Base-by-base conservation (phyloP, 2,329 filamentous ascomycete genomes). In the Didymosphaeria variabile region DNA sequence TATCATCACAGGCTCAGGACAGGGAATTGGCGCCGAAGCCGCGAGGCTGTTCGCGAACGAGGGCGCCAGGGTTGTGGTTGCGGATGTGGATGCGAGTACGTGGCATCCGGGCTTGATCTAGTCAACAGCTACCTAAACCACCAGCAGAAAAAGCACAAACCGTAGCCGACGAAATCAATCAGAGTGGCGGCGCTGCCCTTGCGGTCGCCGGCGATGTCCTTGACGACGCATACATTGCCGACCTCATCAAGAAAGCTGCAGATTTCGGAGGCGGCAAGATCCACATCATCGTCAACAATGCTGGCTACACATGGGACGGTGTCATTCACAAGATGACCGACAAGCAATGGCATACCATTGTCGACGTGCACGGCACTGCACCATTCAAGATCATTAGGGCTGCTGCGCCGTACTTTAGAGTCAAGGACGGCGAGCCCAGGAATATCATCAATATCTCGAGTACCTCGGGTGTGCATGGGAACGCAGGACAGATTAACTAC, bases 261-360 rank as follows among this genome's bases (percentile, higher is more conserved):
- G 90, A 89, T 51, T 96, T 97, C 74, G 93, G 93, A 60, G 83
- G 86, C 66, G 93, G 92, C 72, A 96, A 96, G 83, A 93, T 97
- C 64, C 91, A 97, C 78, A 91, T 95, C 75, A 90, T 97, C 59
- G 91, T 97, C 61, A 96, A 97, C 80, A 97, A 97, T 77, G 93
- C 93, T 0, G 93, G 92, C 45, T 96, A 92, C 80, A 97, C 93
- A 0, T 97, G 93, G 92, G 93, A 97, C 77, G 93, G 90, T 7
- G 92, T 96, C 42, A 93, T 96, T 67, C 92, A 96, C 84, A 96
- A 95, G 85, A 94, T 93, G 84, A 91, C 89, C 17, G 92, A 96
- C 83, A 92, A 92, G 82, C 92, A 96, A 84, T 96, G 92, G 92
- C 90, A 95, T 64, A 93, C 90, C 54, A 97, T 97, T 77, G 81